Percentiles rank a stretch among this genome's conserved stretches.
phyloP scores from a whole-genome alignment of 768 basidiomycete genomes.

The Tephrocybe sp. region DNA sequence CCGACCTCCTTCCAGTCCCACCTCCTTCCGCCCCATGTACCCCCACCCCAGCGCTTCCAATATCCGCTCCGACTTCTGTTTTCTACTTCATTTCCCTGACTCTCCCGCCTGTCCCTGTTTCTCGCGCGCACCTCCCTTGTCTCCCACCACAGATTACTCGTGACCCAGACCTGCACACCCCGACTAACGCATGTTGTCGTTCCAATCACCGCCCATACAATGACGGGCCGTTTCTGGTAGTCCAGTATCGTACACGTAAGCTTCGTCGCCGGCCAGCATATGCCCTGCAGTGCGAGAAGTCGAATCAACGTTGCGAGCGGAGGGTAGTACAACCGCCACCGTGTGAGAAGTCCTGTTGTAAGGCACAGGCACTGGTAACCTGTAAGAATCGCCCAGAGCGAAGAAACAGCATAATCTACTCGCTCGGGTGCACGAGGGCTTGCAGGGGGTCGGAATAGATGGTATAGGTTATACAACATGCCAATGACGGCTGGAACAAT shows the following conservation, averaged over 20 bases:
- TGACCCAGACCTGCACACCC: constrained; percentile 93
- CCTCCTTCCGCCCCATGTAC: constrained; percentile 55
- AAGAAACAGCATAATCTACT: constrained; percentile 64
- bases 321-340: constrained; percentile 91
- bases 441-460: constrained; percentile 42
- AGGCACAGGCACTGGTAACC: constrained; percentile 87
- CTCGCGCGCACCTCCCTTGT: constrained; percentile 23
- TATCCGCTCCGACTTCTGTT: constrained; percentile 21
- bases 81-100: constrained; percentile 18
- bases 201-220: constrained; percentile 87
- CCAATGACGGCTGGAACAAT: constrained; percentile 73
- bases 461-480: constrained; percentile 50
- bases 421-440: constrained; percentile 39
- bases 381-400: constrained; percentile 79
- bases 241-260: constrained; percentile 76
- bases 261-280: constrained; percentile 95
- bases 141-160: constrained; percentile 76
- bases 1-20: constrained; percentile 83
- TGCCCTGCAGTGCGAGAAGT: constrained; percentile 87
- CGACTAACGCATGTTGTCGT: constrained; percentile 84
- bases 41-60: constrained; percentile 43
- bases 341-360: constrained; percentile 83
- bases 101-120: constrained; percentile 17
- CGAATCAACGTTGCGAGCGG: constrained; percentile 87
- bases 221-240: constrained; percentile 67